Base-by-base conservation (phyloP, 2,329 filamentous ascomycete species). In the Phaeoacremonium minimum region DNA sequence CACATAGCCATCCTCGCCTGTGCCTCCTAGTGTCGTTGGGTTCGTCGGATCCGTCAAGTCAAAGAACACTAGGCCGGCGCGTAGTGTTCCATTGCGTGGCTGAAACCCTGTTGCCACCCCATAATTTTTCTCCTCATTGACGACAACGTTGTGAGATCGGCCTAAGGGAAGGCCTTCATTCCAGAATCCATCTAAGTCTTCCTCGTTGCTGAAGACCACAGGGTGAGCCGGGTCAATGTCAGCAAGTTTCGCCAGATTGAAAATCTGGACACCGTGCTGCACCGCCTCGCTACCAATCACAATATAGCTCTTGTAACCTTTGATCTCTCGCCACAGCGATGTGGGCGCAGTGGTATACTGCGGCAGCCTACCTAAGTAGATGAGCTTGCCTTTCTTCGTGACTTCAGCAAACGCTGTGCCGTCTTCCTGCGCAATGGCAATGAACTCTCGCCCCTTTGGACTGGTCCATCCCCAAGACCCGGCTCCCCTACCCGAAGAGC, bases 251-350 rank as follows among this genome's bases (percentile, higher is more conserved):
- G 61, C 73, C 64, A 80, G 66, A 50, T 83, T 77, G 45, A 83
- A 83, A 51, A 82, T 71, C 52, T 83, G 78, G 16, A 83, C 65
- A 33, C 73, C 72, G 49, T 82, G 77, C 36, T 59, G 52, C 6
- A 46, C 42, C 1, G 73, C 67, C 45, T 67, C 63, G 29, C 58
- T 56, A 7, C 63, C 63, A 19, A 67, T 63, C 40, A 64, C 56
- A 35, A 63, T 58, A 38, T 63, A 67, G 40, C 58, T 51, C 38
- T 64, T 57, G 48, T 63, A 60, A 14, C 63, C 61, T 32, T 59
- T 58, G 48, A 66, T 64, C 43, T 66, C 63, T n/a, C 63, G 52
- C 63, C 63, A 66, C 45, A 40, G 54, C 46, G 37, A 58, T 2
- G 50, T 46, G 4, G 51, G 52, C 7, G 48, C 47, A 2, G 47